A percentile compares a stretch with the other conserved stretches of the same genome.
Conservation (phyloP, 805 yeast genomes). For the Jamesozyma gamospora region DNA sequence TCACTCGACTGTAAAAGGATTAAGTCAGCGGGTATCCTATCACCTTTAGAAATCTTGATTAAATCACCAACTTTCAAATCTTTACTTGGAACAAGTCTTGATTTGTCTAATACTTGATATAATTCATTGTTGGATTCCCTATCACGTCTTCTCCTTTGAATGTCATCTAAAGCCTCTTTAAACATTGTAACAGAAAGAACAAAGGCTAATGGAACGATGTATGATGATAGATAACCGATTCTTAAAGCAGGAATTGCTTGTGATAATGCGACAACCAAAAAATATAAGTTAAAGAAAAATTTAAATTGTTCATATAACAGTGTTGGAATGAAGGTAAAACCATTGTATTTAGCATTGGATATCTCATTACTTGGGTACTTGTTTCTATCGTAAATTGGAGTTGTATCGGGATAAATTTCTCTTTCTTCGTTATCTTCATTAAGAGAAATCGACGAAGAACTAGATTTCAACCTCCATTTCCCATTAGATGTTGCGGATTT, state of each 20-base stretch:
- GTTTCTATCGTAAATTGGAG: slow-evolving; percentile 28
- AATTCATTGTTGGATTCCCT: slow-evolving; percentile 76
- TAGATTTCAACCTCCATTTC: slow-evolving; percentile 5
- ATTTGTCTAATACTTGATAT: slow-evolving; percentile 56
- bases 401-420: slow-evolving; percentile 35
- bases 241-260: slow-evolving; percentile 83
- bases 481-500: slow-evolving; percentile 1
- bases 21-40: slow-evolving; percentile 90
- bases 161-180: slow-evolving; percentile 92
- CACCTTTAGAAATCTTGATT: slow-evolving; percentile 66
- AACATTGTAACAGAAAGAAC: slow-evolving; percentile 88
- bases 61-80: slow-evolving; percentile 80
- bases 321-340: slow-evolving; percentile 77
- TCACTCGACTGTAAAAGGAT: slow-evolving; percentile 76
- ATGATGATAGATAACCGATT: slow-evolving; percentile 88
- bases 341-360: slow-evolving; percentile 89
- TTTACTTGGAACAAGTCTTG: slow-evolving; percentile 40
- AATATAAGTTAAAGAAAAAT: slow-evolving; percentile 89
- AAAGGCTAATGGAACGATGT: slow-evolving; percentile 88
- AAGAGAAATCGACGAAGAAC: slow-evolving; percentile 8
- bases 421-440: slow-evolving; percentile 29
- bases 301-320: slow-evolving; percentile 92
- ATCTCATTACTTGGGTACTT: slow-evolving; percentile 61
- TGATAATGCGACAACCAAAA: slow-evolving; percentile 84
- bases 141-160: slow-evolving; percentile 83